Evolutionary conservation across 495 filamentous ascomycete species (phyloP).

Genomic region (Xylaria grammica): DNA sequence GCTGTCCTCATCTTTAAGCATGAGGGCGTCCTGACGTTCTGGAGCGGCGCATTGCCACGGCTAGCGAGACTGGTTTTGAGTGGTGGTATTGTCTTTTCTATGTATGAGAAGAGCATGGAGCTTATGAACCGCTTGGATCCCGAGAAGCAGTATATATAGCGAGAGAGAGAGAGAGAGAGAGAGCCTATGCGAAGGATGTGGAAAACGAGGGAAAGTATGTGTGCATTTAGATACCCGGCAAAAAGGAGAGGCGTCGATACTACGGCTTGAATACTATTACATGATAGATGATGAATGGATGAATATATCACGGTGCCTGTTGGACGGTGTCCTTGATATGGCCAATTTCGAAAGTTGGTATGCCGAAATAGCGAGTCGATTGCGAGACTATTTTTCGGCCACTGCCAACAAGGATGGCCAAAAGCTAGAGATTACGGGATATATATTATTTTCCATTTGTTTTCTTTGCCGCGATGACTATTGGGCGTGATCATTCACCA

Average conservation of each 20-base stretch:
- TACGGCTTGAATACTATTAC: constrained; percentile 2
- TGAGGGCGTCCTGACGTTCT: constrained; percentile 88
- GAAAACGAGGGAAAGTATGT: not conserved
- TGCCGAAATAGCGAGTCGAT: not conserved
- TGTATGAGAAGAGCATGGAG: constrained; percentile 99
- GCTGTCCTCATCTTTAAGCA: constrained; percentile 83
- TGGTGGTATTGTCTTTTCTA: constrained; percentile 96
- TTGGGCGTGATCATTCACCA: no score
- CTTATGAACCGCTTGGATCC: constrained; percentile 81
- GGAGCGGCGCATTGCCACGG: constrained; percentile 89
- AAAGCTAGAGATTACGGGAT: no score
- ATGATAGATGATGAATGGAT: not conserved
- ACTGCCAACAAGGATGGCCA: no score
- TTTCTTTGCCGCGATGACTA: no score
- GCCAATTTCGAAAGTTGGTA: not conserved
- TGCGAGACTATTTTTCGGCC: not conserved
- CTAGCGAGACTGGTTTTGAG: constrained; percentile 84
- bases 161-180: constrained; percentile 1
- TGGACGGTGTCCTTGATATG: not conserved
- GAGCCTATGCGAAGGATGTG: not conserved
- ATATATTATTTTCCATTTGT: no score
- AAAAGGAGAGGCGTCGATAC: not conserved
- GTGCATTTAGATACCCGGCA: constrained; percentile 24
- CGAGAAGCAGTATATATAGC: constrained; percentile 80
- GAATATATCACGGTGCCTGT: not conserved